phyloP scores from a whole-genome alignment of 2,329 filamentous ascomycete species.

The Colletotrichum shisoi region DNA sequence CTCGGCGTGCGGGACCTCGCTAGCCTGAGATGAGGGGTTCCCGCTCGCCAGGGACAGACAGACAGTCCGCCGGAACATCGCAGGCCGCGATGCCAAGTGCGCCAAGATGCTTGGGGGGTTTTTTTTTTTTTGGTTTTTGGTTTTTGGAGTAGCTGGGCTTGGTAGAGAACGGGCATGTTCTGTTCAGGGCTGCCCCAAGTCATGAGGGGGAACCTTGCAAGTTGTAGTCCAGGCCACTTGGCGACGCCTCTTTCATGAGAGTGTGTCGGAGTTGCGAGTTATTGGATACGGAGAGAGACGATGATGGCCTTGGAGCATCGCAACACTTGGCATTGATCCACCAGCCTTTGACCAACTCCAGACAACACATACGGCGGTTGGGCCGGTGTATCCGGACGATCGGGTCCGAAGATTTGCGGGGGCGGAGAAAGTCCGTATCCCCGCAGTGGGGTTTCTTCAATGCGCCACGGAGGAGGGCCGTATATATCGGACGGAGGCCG shows the following conservation, averaged over 20 bases:
- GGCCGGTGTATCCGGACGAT: neutral
- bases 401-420: neutral
- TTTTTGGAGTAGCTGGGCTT: neutral
- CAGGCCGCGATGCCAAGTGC: conserved; percentile 30
- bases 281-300: neutral
- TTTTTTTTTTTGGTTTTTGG: too few species aligned
- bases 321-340: neutral
- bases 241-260: neutral
- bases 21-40: conserved; percentile 2
- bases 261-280: neutral
- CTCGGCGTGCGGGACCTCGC: conserved; percentile 15
- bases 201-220: neutral
- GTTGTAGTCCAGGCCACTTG: neutral
- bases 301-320: too few species aligned
- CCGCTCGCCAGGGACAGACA: conserved; percentile 4
- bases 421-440: neutral
- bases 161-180: neutral
- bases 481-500: neutral
- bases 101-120: conserved; percentile 39
- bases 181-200: neutral
- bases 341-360: neutral
- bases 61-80: conserved; percentile 13
- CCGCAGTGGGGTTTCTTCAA: neutral
- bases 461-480: neutral
- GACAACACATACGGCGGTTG: neutral